A percentile compares a stretch with the other conserved stretches of the same genome.
These are phyloP conservation scores for Crithidia brevicula DNA, from an alignment of 208 protist genomes.

Conservation along the genomic window DNA sequence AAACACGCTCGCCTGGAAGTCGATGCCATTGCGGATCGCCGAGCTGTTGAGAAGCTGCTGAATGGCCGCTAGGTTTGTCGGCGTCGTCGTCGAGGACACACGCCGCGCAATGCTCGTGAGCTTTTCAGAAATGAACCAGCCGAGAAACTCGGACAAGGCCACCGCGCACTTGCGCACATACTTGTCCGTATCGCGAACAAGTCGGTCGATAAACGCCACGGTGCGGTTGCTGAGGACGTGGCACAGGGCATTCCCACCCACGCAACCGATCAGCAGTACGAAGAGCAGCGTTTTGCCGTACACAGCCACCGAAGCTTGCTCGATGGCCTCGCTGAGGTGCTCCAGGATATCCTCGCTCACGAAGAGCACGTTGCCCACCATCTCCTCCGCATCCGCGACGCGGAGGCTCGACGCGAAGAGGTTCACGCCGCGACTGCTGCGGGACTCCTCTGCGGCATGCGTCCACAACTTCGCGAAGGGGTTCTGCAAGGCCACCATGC, in stretches of 20 bases:
- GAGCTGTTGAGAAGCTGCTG: slow-evolving; percentile 64
- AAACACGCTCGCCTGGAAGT: slow-evolving; percentile 60
- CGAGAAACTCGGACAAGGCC: slow-evolving; percentile 46
- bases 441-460: slow-evolving; percentile 18
- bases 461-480: slow-evolving; percentile 51
- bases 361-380: slow-evolving; percentile 27
- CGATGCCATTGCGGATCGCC: slow-evolving; percentile 46
- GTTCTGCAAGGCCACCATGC: slow-evolving; percentile 58
- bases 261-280: slow-evolving; percentile 65
- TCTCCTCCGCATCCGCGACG: slow-evolving; percentile 25
- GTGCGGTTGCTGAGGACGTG: slow-evolving; percentile 46
- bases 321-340: slow-evolving; percentile 41
- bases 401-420: slow-evolving; percentile 28
- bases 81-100: slow-evolving; percentile 47
- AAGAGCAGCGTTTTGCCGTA: slow-evolving; percentile 81
- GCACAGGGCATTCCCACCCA: slow-evolving; percentile 52
- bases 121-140: slow-evolving; percentile 66
- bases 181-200: slow-evolving; percentile 69
- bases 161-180: slow-evolving; percentile 77
- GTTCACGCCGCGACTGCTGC: slow-evolving; percentile 16
- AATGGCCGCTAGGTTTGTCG: slow-evolving; percentile 45
- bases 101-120: slow-evolving; percentile 47
- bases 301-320: slow-evolving; percentile 56
- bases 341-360: slow-evolving; percentile 32
- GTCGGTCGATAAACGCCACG: slow-evolving; percentile 55